Evolutionary conservation across 2,329 filamentous ascomycete species (phyloP).

Genomic region (Oidium heveae): DNA sequence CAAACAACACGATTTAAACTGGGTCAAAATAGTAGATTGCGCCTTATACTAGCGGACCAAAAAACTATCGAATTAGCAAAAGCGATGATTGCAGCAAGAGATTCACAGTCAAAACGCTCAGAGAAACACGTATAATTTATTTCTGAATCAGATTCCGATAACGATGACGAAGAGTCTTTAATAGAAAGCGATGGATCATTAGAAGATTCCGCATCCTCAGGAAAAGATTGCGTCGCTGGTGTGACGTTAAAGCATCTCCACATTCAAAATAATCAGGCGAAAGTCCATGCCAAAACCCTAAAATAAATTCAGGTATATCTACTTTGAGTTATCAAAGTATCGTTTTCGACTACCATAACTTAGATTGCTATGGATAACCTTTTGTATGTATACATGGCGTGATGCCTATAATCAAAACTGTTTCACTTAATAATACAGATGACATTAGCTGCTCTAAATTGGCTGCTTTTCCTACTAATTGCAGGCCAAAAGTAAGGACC

Average conservation of each 20-base stretch:
- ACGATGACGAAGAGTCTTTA: neutral
- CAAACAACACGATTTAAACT: neutral
- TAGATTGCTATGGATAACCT: neutral
- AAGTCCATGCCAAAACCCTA: neutral
- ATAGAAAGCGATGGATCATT: neutral
- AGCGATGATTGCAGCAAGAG: neutral
- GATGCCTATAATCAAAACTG: neutral
- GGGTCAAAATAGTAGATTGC: neutral
- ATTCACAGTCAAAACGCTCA: neutral
- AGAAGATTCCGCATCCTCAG: neutral
- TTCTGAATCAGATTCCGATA: neutral
- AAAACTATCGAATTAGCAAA: neutral
- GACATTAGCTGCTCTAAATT: neutral
- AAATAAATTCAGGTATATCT: neutral
- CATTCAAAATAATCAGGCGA: neutral
- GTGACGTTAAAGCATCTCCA: neutral
- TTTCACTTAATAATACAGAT: neutral
- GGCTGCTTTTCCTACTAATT: neutral
- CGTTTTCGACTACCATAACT: neutral
- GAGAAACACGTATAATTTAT: neutral
- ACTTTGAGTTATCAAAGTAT: neutral
- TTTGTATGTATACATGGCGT: neutral
- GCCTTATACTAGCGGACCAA: neutral
- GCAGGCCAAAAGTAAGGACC: neutral
- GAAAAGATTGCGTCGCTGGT: neutral